Percentiles rank a stretch among this genome's conserved stretches.
Conservation (phyloP, 2,329 filamentous ascomycete genomes). For the Penicillium vulpinum region DNA sequence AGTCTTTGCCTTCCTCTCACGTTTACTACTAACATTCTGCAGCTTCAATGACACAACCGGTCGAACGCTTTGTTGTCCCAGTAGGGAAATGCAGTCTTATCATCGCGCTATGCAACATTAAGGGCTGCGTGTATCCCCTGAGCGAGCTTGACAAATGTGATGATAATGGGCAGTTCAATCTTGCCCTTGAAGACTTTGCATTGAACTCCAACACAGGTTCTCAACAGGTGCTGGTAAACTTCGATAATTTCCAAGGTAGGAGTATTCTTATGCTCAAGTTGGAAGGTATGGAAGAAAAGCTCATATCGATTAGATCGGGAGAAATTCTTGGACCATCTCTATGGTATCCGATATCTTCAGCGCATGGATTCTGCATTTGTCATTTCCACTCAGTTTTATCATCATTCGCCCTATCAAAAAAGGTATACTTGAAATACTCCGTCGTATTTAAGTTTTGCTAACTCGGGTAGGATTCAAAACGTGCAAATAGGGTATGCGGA, state of each 20-base stretch:
- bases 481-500: background rate
- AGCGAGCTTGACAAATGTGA: background rate
- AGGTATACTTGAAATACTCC: background rate
- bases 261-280: background rate
- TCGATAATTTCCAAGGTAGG: background rate
- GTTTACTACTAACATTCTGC: background rate
- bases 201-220: background rate
- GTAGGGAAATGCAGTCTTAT: background rate
- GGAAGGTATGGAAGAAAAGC: background rate
- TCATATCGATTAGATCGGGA: background rate
- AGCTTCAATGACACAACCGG: background rate
- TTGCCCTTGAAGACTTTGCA: background rate
- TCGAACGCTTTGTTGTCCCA: background rate
- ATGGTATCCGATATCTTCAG: background rate
- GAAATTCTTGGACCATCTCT: background rate
- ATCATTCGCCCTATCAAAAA: background rate
- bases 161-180: background rate
- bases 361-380: background rate
- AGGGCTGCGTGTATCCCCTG: background rate
- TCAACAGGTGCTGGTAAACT: background rate
- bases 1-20: background rate
- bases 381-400: background rate
- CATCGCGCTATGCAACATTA: background rate
- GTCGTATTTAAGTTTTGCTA: background rate
- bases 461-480: background rate